These are phyloP conservation scores for Blastocystis sp. DNA, from an alignment of 352 stramenopile species.

Conservation along the genomic window DNA sequence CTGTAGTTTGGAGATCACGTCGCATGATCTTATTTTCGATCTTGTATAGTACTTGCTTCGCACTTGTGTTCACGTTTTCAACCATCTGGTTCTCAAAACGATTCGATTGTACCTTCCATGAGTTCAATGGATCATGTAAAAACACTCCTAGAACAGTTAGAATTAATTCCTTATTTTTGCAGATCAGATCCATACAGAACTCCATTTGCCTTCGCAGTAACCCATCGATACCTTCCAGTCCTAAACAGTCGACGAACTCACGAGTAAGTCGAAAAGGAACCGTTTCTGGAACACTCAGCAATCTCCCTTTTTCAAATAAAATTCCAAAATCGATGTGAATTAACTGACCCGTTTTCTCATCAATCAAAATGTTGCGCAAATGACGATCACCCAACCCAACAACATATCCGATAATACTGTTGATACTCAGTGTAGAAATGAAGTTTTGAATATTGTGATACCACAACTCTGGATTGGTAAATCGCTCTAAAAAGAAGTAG, in stretches of 20 bases:
- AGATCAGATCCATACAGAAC: conserved; percentile 79
- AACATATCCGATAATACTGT: conserved; percentile 64
- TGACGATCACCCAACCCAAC: conserved; percentile 96
- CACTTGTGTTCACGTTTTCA: conserved; percentile 72
- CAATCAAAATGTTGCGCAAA: conserved; percentile 93
- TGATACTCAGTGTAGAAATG: conserved; percentile 23
- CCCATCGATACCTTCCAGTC: conserved; percentile 85
- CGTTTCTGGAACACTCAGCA: conserved; percentile 85
- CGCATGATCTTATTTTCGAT: conserved; percentile 96
- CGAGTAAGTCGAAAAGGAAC: conserved; percentile 94
- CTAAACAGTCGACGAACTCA: conserved; percentile 98
- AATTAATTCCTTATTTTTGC: conserved; percentile 83
- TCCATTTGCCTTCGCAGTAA: conserved; percentile 88
- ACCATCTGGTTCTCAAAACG: conserved; percentile 73
- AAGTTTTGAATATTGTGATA: conserved; percentile 68
- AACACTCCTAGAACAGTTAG: conserved; percentile 97
- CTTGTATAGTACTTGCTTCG: conserved; percentile 82
- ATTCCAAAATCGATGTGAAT: conserved; percentile 99
- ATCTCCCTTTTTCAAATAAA: conserved; percentile 93
- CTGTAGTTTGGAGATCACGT: conserved; percentile 84
- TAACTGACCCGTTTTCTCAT: conserved; percentile 89
- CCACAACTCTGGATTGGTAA: conserved; percentile 67
- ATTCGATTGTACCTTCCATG: conserved; percentile 86
- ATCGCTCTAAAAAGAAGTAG: conserved; percentile 94
- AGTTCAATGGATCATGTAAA: conserved; percentile 96